Evolutionary conservation across 495 filamentous ascomycete genomes (phyloP), one percentile per base, ranked within the genome.

Genomic region (Penicillium silybi): DNA sequence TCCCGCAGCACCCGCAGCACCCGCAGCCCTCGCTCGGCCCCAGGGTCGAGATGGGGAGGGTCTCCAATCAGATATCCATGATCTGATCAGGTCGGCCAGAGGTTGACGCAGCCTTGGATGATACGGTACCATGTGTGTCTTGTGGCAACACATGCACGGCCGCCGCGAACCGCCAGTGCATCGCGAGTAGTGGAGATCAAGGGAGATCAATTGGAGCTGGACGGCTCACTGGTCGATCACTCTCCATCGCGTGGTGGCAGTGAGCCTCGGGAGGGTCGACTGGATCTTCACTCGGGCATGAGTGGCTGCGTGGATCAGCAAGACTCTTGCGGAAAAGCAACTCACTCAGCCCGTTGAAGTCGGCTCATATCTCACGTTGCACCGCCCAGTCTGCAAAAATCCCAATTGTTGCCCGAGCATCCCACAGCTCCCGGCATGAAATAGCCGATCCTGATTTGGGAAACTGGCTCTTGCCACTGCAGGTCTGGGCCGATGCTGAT

Each of bases 201-300:
- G 16, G 47, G 22, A 37, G 40, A 51, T 51, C 48, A 44, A 16
- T 22, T 38, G 40, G 40, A 13, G 17, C 13, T 2, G 29, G 27
- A 38, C 11, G n/a, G 29, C 27, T 44, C 26, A 41, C 26, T 52
- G 41, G 41, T 29, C 43, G 50, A 52, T 52, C 50, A 34, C 17
- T 41, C 17, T 17, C 32, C 50, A 19, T 32, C n/a, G 16, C 17
- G 22, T n/a, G 15, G 44, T 43, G 23, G 37, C 51, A 44, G 44
- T 43, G 44, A 48, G 15, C 26, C 44, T 48, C 20, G 26, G 44
- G 41, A 15, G 27, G 26, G 11, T 13, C 13, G 4, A 10, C 29
- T 32, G 29, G 29, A 32, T 13, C 9, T 10, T 32, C 29, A 32
- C 11, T 32, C 18, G 23, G 47, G 37, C 23, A 34, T 23, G 22